Conservation (phyloP, 768 basidiomycete genomes). For the Phanerochaete sordida region DNA sequence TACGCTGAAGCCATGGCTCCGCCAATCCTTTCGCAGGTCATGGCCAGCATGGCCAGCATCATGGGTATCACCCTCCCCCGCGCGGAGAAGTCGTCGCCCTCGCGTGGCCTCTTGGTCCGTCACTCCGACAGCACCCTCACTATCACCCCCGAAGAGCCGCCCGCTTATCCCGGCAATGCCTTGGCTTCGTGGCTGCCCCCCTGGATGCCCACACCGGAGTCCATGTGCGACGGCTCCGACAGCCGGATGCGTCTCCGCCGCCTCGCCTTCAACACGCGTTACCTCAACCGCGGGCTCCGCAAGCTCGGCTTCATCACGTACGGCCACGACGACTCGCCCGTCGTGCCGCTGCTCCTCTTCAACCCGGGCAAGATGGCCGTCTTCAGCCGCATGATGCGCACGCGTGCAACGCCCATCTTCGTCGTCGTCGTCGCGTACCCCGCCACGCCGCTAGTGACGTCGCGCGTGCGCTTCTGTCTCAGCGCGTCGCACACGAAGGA, state of each 20-base stretch:
- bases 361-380: slow-evolving; percentile 91
- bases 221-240: slow-evolving; percentile 79
- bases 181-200: slow-evolving; percentile 60
- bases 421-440: slow-evolving; percentile 90
- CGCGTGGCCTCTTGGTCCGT: slow-evolving; percentile 29
- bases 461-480: slow-evolving; percentile 90
- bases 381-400: slow-evolving; percentile 86
- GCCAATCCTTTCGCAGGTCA: slow-evolving; percentile 84
- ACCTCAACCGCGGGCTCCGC: slow-evolving; percentile 79
- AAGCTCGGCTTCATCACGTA: slow-evolving; percentile 98
- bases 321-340: slow-evolving; percentile 86
- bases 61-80: slow-evolving; percentile 69
- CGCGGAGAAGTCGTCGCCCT: slow-evolving; percentile 27
- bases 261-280: slow-evolving; percentile 93
- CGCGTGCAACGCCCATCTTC: slow-evolving; percentile 72
- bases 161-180: slow-evolving; percentile 65
- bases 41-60: slow-evolving; percentile 93
- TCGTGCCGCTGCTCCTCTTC: slow-evolving; percentile 90
- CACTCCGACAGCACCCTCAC: slow-evolving; percentile 23
- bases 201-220: slow-evolving; percentile 75
- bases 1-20: slow-evolving; percentile 93
- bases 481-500: slow-evolving; percentile 96
- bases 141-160: slow-evolving; percentile 35
- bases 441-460: slow-evolving; percentile 85
- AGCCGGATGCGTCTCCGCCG: slow-evolving; percentile 79